Conservation (phyloP, 495 filamentous ascomycete genomes). For the Thermochaetoides thermophila region DNA sequence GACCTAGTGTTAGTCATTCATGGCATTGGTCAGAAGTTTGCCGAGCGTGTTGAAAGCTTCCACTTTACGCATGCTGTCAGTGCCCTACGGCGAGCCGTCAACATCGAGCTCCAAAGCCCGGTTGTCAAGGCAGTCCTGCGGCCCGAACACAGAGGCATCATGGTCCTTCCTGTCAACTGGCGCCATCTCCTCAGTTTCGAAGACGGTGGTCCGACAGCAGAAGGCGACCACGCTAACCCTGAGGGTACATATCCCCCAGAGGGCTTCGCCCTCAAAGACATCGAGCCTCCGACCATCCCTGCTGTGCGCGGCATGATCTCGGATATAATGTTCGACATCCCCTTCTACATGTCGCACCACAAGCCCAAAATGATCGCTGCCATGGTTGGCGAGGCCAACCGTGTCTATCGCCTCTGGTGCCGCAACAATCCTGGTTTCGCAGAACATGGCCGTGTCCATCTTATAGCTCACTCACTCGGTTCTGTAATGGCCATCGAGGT, state of each 20-base stretch:
- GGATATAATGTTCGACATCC: constrained; percentile 95
- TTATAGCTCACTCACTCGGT: constrained; percentile 86
- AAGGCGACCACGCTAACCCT: constrained; percentile 35
- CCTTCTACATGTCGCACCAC: constrained; percentile 91
- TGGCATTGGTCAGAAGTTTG: constrained; percentile 94
- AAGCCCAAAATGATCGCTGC: constrained; percentile 88
- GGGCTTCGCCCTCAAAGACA: constrained; percentile 68
- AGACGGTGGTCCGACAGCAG: constrained; percentile 42
- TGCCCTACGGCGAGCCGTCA: constrained; percentile 69
- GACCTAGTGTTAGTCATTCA: constrained; percentile 86
- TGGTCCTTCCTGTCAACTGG: constrained; percentile 64
- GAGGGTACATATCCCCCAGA: constrained; percentile 35
- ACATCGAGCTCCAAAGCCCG: constrained; percentile 64
- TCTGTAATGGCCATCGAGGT: constrained; percentile 90
- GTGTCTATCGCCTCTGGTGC: constrained; percentile 87
- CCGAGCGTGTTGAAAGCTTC: constrained; percentile 86
- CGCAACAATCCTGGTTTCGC: constrained; percentile 78
- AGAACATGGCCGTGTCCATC: constrained; percentile 66
- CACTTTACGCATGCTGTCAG: constrained; percentile 96
- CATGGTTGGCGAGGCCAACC: constrained; percentile 81
- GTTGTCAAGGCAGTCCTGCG: constrained; percentile 60
- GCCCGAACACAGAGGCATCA: constrained; percentile 43
- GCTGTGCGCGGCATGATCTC: constrained; percentile 80
- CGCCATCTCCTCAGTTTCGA: constrained; percentile 73
- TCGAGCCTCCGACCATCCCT: constrained; percentile 81